These are phyloP conservation scores for Candida coleopterorum DNA, from an alignment of 805 yeast genomes.

Conservation along the genomic window DNA sequence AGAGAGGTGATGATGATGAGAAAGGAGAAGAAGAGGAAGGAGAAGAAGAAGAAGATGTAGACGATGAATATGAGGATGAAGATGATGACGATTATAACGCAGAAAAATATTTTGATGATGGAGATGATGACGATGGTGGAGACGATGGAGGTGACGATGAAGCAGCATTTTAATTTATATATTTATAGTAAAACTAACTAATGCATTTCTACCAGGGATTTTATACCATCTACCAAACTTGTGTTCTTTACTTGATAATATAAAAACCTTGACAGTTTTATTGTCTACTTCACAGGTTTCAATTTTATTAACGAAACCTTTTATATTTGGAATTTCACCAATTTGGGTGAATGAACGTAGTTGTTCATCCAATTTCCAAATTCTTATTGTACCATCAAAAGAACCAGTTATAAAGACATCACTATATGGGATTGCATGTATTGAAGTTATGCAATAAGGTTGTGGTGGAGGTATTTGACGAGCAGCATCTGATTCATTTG, in stretches of 20 bases:
- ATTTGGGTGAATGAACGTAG: conserved; percentile 55
- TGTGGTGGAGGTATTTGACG: conserved; percentile 62
- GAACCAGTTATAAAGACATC: conserved; percentile 87
- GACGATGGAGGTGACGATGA: conserved; percentile 67
- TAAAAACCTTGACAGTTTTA: conserved; percentile 48
- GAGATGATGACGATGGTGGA: conserved; percentile 53
- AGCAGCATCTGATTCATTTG: conserved; percentile 46
- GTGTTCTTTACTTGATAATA: conserved; percentile 78
- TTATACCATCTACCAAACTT: conserved; percentile 83
- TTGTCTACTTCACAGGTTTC: conserved; percentile 52
- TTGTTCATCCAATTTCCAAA: conserved; percentile 73
- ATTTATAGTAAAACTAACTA: conserved; percentile 36
- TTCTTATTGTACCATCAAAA: conserved; percentile 68
- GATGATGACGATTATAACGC: conserved; percentile 80
- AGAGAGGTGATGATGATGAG: conserved; percentile 30
- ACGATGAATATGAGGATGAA: conserved; percentile 67
- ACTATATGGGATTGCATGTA: conserved; percentile 78
- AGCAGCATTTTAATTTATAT: conserved; percentile 61
- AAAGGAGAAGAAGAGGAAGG: conserved; percentile 40
- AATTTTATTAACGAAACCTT: conserved; percentile 67
- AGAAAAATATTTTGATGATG: conserved; percentile 71
- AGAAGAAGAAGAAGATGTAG: conserved; percentile 50
- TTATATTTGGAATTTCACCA: conserved; percentile 54
- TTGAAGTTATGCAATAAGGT: conserved; percentile 83
- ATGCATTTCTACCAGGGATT: conserved; percentile 69